Evolutionary conservation across 371 early-diverging fungal species (phyloP), one percentile per base, ranked within the genome.

Genomic region (Saksenaea oblongispora): DNA sequence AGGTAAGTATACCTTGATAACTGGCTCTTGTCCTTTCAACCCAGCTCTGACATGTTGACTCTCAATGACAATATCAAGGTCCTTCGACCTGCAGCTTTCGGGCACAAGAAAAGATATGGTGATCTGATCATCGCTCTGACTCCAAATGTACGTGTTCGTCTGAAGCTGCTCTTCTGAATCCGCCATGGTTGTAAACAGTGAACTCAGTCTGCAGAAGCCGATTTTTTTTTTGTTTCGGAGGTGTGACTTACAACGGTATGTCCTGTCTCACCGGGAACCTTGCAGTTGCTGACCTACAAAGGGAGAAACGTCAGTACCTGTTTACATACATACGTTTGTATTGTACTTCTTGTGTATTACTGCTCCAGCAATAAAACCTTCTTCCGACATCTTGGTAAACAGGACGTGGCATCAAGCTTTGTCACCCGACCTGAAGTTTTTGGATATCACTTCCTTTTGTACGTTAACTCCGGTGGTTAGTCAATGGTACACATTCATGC

Each of bases 91-190:
- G 56, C 70, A 69, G 31, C 66, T 56, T 36, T 79, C 83, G 27
- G 78, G 83, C 9, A 82, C 80, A 27, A 82, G 60, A 62, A 82
- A 79, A 0, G 82, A 77, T 55, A 82, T 75, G 9, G 82, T 82
- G n/a, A 82, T 70, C 57, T 82, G 82, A 58, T 82, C 82, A 22
- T 53, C 62, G 34, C 70, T 79, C 58, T 82, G 82, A 42, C 74
- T 75, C 82, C 82, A 82, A 42, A 74, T 71, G 39, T 82, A 82
- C 11, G 79, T 75, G 62, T 79, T 79, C 8, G 73, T 73, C 58
- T 81, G 78, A 41, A 76, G 78, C 26, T 78, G 74, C 31, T 78
- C 78, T 65, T 81, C 73, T 54, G 72, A 67, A 22, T 76, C 77
- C 51, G 62, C 58, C 76, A 76, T 79, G 44, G 15, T 18, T 34